Evolutionary conservation across 75 land plant genomes (phyloP).

Genomic region (Pseudotsuga menziesii): DNA sequence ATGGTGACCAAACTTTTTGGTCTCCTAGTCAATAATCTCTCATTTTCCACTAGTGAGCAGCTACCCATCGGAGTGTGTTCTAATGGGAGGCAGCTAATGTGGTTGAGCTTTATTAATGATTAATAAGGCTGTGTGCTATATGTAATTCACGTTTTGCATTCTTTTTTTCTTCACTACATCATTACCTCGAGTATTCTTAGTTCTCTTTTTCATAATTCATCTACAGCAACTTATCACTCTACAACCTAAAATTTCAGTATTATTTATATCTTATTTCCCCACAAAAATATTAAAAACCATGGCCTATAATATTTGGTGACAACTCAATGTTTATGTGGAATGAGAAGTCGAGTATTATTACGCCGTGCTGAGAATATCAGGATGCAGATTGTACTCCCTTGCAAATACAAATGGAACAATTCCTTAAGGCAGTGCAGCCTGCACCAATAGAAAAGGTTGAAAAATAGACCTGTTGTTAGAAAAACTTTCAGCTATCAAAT

Average conservation of each 20-base stretch:
- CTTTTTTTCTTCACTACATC: not conserved
- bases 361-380: slow-evolving; percentile 52
- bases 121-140: too few species aligned
- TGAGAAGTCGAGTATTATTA: slow-evolving; percentile 12
- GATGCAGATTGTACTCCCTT: slow-evolving; percentile 49
- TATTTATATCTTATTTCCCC: not conserved
- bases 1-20: too few species aligned
- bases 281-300: not conserved
- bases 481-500: not conserved
- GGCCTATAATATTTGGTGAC: not conserved
- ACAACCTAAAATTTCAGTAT: not conserved
- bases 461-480: not conserved
- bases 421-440: slow-evolving; percentile 60
- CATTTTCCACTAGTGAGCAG: too few species aligned
- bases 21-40: too few species aligned
- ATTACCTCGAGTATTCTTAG: not conserved
- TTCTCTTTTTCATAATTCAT: not conserved
- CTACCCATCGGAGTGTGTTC: too few species aligned
- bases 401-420: slow-evolving; percentile 53
- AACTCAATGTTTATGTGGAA: not conserved
- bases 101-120: too few species aligned
- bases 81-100: too few species aligned
- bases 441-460: not conserved
- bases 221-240: not conserved
- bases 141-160: too few species aligned